Conservation (phyloP, 2,329 filamentous ascomycete genomes). For the Trichoderma semiorbis region DNA sequence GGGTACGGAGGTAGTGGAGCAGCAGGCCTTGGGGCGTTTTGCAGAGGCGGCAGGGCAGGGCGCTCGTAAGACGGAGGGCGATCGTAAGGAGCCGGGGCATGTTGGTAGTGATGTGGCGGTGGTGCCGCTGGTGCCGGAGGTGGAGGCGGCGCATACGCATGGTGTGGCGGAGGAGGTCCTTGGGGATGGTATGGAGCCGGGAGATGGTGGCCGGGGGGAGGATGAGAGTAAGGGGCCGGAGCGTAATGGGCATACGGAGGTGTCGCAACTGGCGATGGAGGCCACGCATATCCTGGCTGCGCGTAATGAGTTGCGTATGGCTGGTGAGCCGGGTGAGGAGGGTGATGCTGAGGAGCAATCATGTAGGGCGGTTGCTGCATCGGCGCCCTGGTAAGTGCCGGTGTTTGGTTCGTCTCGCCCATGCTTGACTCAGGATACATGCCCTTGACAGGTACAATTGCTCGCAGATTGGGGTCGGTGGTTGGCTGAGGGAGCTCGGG, state of each 20-base stretch:
- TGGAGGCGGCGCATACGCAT: conserved; percentile 23
- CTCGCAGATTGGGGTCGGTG: conserved; percentile 72
- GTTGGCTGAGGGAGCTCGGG: conserved; percentile 77
- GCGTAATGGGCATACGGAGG: conserved; percentile 51
- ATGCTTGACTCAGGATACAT: conserved; percentile 97
- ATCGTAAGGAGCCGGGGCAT: conserved; percentile 3
- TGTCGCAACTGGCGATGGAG: conserved; percentile 53
- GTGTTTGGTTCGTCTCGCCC: conserved; percentile 76
- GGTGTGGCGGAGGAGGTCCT: conserved; percentile 24
- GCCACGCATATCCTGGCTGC: conserved; percentile 49
- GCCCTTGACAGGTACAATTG: conserved; percentile 84
- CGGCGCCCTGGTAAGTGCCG: conserved; percentile 74
- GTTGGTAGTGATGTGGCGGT: conserved; percentile 24
- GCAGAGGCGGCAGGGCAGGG: conserved; percentile 37
- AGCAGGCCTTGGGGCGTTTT: conserved; percentile 29
- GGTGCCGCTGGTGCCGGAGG: conserved; percentile 18
- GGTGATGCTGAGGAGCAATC: conserved; percentile 35
- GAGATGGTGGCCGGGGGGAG: conserved; percentile 28
- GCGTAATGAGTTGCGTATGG: conserved; percentile 40
- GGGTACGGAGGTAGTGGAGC: conserved; percentile 30
- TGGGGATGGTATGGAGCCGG: conserved; percentile 31
- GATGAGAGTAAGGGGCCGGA: conserved; percentile 38
- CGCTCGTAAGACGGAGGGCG: conserved; percentile 32
- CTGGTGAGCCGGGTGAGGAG: conserved; percentile 25
- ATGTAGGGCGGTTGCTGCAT: conserved; percentile 49